phyloP scores from a whole-genome alignment of 1,139 yeast species.

The Taphrina communis region DNA sequence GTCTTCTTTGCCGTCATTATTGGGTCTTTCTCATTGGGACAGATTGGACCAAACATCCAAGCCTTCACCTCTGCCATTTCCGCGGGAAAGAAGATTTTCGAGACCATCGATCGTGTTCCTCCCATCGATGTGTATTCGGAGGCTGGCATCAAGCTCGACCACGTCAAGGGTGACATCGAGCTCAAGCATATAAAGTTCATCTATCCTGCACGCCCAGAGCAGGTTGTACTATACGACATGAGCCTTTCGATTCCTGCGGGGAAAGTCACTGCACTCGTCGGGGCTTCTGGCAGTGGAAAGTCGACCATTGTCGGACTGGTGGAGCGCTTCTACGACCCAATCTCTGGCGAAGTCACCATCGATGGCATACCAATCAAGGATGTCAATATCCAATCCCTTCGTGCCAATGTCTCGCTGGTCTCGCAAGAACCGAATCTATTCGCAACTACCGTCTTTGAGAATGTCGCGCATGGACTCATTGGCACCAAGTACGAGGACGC shows the following conservation, averaged over 20 bases:
- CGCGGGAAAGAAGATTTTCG: slow-evolving; percentile 55
- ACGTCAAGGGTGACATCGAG: slow-evolving; percentile 58
- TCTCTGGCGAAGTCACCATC: slow-evolving; percentile 52
- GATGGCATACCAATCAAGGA: slow-evolving; percentile 58
- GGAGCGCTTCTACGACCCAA: slow-evolving; percentile 59
- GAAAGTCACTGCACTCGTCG: slow-evolving; percentile 68
- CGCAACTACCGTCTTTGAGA: slow-evolving; percentile 70
- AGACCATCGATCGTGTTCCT: slow-evolving; percentile 56
- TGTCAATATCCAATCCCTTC: slow-evolving; percentile 59
- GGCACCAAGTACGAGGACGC: slow-evolving; percentile 52
- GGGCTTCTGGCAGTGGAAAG: slow-evolving; percentile 82
- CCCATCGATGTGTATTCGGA: slow-evolving; percentile 52
- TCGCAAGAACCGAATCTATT: slow-evolving; percentile 75
- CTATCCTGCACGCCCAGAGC: slow-evolving; percentile 89
- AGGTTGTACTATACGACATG: slow-evolving; percentile 69
- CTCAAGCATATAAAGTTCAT: slow-evolving; percentile 72
- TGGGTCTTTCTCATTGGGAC: slow-evolving; percentile 56
- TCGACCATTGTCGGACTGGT: slow-evolving; percentile 67
- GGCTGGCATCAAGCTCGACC: slow-evolving; percentile 51
- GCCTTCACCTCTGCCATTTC: slow-evolving; percentile 54
- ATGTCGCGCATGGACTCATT: slow-evolving; percentile 66
- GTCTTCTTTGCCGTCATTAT: slow-evolving; percentile 49
- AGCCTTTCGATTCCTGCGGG: slow-evolving; percentile 57
- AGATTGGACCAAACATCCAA: slow-evolving; percentile 55
- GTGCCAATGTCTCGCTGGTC: slow-evolving; percentile 66